phyloP scores from a whole-genome alignment of 169 alveolate species.

The Plasmodium adleri region DNA sequence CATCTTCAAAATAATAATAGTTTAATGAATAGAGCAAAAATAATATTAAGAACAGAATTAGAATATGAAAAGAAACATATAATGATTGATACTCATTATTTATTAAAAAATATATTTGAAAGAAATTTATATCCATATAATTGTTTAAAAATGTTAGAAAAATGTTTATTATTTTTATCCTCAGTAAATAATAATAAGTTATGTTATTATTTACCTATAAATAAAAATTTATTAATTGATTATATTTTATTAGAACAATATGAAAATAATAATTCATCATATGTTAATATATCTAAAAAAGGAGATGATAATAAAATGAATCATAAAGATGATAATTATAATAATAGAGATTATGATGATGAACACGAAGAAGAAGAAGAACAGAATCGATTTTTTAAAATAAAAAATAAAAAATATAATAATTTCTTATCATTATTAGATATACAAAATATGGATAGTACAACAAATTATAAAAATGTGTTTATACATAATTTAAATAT shows the following conservation, averaged over 20 bases:
- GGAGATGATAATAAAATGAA: not conserved
- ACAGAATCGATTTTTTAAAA: conserved; percentile 20
- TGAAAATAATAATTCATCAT: conserved; percentile 5
- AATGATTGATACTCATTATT: conserved; percentile 46
- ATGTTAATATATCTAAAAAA: not conserved
- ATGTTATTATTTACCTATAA: conserved; percentile 68
- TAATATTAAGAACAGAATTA: conserved; percentile 52
- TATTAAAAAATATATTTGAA: conserved; percentile 54
- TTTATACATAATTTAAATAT: conserved; percentile 59
- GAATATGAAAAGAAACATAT: conserved; percentile 16
- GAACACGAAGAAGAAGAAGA: not conserved
- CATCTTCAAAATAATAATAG: not conserved
- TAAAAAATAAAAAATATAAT: conserved; percentile 47
- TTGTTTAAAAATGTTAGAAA: conserved; percentile 66
- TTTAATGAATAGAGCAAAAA: conserved; percentile 71
- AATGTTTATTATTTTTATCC: conserved; percentile 47
- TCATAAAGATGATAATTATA: not conserved
- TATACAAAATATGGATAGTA: conserved; percentile 19
- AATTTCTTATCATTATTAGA: conserved; percentile 48
- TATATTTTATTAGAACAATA: conserved; percentile 70
- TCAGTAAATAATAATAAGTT: conserved; percentile 72
- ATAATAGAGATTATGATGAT: not conserved
- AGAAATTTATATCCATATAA: conserved; percentile 61
- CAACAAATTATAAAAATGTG: conserved; percentile 46
- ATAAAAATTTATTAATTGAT: conserved; percentile 61